Evolutionary conservation across 192 early-diverging fungal species (phyloP), one percentile per base, ranked within the genome.

Genomic region (Diversispora epigaea): DNA sequence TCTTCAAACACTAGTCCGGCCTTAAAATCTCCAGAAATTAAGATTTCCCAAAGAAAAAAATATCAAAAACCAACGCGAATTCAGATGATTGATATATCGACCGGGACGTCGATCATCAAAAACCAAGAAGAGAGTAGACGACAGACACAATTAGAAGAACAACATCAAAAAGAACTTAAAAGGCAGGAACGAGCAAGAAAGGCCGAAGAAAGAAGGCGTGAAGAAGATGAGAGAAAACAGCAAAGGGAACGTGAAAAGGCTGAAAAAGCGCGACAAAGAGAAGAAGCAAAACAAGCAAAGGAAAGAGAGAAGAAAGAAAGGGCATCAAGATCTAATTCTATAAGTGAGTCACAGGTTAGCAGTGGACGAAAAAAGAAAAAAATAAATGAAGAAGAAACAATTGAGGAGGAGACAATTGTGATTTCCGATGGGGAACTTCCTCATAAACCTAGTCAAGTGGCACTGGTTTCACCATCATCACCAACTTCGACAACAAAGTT

Each of bases 71-170:
- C 45, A n/a, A 54, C 60, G n/a, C 64, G 50, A 55, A 75, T 75
- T 43, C 73, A 75, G 40, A 75, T 75, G 22, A 60, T 75, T 65
- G 73, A 75, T 75, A 65, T 75, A 61, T 25, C 62, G 4, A 55
- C 32, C 4, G 73, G 62, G 4, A 54, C 62, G 4, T 50, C 61
- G 41, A 75, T 75, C 25, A 75, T 65, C 7, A 64, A 50, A 65
- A 65, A 50, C 44, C 73, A 75, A 52, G 47, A 75, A 65, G 73
- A 75, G 54, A 52, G 47, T 21, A 62, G 43, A 39, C 25, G 46
- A 32, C 62, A 75, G 22, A 75, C 73, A 14, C 73, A 75, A 56
- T 39, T 62, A 43, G 73, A 65, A 62, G 73, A 75, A 54, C 44
- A 44, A 40, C 60, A 65, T 54, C 6, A 19, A 50, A 75, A 75